Base-by-base conservation (phyloP, 306 rosid genomes). In the Mimosa bimucronata region DNA sequence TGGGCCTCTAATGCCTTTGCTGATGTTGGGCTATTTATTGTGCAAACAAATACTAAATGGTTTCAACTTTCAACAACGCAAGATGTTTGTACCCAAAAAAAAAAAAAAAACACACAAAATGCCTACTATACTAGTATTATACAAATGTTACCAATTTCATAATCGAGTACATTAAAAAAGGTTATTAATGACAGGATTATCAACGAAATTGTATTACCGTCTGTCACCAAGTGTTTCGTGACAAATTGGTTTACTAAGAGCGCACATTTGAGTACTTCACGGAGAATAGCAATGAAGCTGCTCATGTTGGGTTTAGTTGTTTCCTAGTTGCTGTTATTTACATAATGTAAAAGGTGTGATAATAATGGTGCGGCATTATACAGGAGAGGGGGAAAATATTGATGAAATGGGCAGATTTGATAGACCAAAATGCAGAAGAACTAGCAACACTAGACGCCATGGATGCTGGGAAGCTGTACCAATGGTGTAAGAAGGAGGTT, bases 341-440 rank as follows among this genome's bases (percentile, higher is more conserved):
- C 9, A 3, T 23, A 10, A 58, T 6, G 7, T 58, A 58, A 58
- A 25, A 58, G 30, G 23, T 52, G 29, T 57, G 65, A 57, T 23
- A 5, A 29, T 7, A 6, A 34, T n/a, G 9, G 15, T 25, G 31
- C 0, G 34, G 19, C 5, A 18, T 31, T 31, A 68, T 82, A 71
- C 85, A 94, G 98, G 92, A 67, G 65, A 91, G 98, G 74, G 94
- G 84, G 28, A 81, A 41, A 73, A 86, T 91, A 7, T 70, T 94
- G 89, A 67, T 66, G 84, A 91, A 92, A 74, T 88, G 90, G 41
- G 98, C 97, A 30, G 91, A 91, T 2, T 72, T 94, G 66, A 80
- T 94, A 16, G 92, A 91, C 3, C 68, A 89, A 76, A 82, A 92
- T 75, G 16, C 52, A 13, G 93, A 90, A 74, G 97, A 94, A 77